phyloP scores from a whole-genome alignment of 768 basidiomycete genomes.

The Tylopilus felleus region DNA sequence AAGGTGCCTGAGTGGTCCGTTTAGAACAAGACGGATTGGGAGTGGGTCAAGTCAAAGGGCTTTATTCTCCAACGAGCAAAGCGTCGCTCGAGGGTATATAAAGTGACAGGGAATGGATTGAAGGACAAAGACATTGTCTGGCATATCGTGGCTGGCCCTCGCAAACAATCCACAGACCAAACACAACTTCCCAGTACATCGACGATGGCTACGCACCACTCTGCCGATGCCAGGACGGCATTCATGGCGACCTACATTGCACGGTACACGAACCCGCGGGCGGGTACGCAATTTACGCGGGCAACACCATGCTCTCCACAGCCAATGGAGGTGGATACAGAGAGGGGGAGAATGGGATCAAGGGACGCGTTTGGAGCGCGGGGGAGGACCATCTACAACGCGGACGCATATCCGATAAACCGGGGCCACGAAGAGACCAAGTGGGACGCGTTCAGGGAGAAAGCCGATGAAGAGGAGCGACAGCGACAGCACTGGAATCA shows the following conservation, averaged over 20 bases:
- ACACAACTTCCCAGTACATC: background rate
- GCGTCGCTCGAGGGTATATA: conserved; percentile 24
- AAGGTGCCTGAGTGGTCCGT: conserved; percentile 1
- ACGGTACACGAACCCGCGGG: conserved; percentile 19
- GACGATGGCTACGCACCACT: conserved; percentile 20
- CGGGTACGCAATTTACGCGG: conserved; percentile 2
- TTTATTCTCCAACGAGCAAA: conserved; percentile 19
- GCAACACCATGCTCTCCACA: background rate
- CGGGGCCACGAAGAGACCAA: background rate
- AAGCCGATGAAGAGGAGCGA: conserved; percentile 25
- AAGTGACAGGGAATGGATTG: conserved; percentile 5
- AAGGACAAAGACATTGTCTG: background rate
- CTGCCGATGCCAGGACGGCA: conserved; percentile 36
- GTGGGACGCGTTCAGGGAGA: background rate
- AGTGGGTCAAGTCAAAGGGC: conserved; percentile 7
- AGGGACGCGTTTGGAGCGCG: conserved; percentile 9
- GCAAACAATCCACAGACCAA: background rate
- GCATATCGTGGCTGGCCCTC: background rate
- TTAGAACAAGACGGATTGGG: conserved; percentile 12
- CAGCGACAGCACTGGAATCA: background rate
- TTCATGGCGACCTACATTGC: conserved; percentile 29
- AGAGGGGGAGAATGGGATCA: background rate
- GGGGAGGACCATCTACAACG: conserved; percentile 32
- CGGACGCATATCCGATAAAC: background rate
- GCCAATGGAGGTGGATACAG: background rate